A percentile compares a stretch with the other conserved stretches of the same genome.
Conservation (phyloP, 1,284 basidiomycete genomes). For the Kwoniella shivajii region DNA sequence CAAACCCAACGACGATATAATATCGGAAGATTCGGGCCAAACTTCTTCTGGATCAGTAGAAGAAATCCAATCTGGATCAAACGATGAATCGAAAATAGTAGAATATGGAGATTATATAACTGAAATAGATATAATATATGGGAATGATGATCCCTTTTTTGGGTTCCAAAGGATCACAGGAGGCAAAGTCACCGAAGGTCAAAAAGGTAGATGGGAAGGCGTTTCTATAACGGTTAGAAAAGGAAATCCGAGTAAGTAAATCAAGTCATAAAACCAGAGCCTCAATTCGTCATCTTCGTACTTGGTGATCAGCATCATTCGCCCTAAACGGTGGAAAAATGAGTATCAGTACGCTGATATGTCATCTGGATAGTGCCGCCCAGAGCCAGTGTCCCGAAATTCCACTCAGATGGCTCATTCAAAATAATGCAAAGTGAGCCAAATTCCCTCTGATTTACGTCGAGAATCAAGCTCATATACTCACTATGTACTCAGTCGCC, state of each 20-base stretch:
- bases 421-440: conserved; percentile 72
- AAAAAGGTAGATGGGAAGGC: conserved; percentile 41
- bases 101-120: conserved; percentile 64
- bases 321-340: too few species aligned
- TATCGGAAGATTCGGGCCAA: conserved; percentile 5
- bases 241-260: conserved; percentile 42
- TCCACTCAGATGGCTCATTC: conserved; percentile 78
- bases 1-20: neutral
- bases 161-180: conserved; percentile 75
- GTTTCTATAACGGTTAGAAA: conserved; percentile 45
- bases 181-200: conserved; percentile 56
- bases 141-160: conserved; percentile 75
- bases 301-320: too few species aligned
- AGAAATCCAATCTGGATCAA: conserved; percentile 57
- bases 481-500: conserved; percentile 59
- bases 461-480: neutral
- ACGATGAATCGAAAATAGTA: conserved; percentile 22
- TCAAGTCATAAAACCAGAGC: neutral
- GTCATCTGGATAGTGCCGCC: conserved; percentile 60
- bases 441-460: neutral
- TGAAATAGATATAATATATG: conserved; percentile 83
- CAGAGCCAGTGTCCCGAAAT: conserved; percentile 70
- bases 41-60: conserved; percentile 22
- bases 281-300: neutral
- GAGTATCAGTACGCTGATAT: neutral